Evolutionary conservation across 169 alveolate species (phyloP).

Genomic region (Plasmodium berghei): DNA sequence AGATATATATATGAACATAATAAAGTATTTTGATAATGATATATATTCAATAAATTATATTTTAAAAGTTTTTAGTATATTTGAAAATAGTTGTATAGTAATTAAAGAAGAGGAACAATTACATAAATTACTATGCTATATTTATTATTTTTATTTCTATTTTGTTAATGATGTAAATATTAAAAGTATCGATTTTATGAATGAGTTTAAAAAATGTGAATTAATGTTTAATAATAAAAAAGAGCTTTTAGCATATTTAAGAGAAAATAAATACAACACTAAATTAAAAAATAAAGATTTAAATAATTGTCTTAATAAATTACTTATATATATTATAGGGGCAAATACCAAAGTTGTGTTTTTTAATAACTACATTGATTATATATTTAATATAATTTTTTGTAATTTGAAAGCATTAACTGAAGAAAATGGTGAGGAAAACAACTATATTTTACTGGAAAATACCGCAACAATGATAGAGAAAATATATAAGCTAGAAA

Average conservation of each 20-base stretch:
- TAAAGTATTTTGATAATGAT: conserved; percentile 60
- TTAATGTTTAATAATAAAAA: conserved; percentile 26
- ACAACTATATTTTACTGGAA: neutral
- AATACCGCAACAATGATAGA: conserved; percentile 45
- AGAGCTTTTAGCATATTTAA: conserved; percentile 17
- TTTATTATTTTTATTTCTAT: conserved; percentile 35
- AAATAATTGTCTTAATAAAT: conserved; percentile 9
- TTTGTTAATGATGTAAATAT: neutral
- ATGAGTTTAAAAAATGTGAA: conserved; percentile 16
- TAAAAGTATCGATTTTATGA: conserved; percentile 9
- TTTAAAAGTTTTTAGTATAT: conserved; percentile 19
- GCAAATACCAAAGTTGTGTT: conserved; percentile 9
- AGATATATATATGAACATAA: conserved; percentile 21
- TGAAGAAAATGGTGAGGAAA: neutral
- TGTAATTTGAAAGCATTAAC: conserved; percentile 14
- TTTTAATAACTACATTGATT: conserved; percentile 36
- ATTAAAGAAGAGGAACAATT: conserved; percentile 3
- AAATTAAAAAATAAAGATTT: conserved; percentile 41
- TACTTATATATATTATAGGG: conserved; percentile 13
- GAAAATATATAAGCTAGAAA: conserved; percentile 19
- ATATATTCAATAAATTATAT: conserved; percentile 31
- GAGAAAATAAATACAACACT: conserved; percentile 9
- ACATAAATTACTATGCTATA: conserved; percentile 11
- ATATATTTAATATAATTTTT: conserved; percentile 32
- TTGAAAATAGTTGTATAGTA: conserved; percentile 22